Percentiles rank a stretch among this genome's conserved stretches.
Evolutionary conservation across 2,329 filamentous ascomycete species (phyloP).

Genomic region (Colletotrichum neosansevieriae): DNA sequence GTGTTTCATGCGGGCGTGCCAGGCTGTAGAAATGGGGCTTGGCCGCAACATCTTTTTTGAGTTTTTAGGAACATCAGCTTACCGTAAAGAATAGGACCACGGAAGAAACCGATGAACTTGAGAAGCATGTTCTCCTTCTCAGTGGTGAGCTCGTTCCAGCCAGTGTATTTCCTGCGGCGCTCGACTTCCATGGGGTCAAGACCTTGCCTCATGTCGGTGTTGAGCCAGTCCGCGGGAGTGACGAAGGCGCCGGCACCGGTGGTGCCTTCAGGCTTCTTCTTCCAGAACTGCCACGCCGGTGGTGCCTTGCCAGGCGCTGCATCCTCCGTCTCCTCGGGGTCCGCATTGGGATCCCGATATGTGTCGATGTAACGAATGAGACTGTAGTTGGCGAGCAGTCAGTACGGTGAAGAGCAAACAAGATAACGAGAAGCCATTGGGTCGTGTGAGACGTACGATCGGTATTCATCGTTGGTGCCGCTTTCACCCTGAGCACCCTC

Average conservation of each 20-base stretch:
- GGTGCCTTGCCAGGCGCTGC: conserved; percentile 43
- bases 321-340: conserved; percentile 48
- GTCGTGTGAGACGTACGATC: conserved; percentile 35
- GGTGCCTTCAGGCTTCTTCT: conserved; percentile 42
- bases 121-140: conserved; percentile 82
- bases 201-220: conserved; percentile 75
- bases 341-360: conserved; percentile 51
- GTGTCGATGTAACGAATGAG: conserved; percentile 51
- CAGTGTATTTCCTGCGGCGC: conserved; percentile 72
- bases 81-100: conserved; percentile 82
- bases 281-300: conserved; percentile 54
- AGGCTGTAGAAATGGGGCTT: conserved; percentile 7
- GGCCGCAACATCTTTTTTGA: not conserved
- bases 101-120: conserved; percentile 82
- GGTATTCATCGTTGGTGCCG: conserved; percentile 38
- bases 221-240: conserved; percentile 76
- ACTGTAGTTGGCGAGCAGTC: conserved; percentile 12
- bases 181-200: conserved; percentile 71
- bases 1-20: conserved; percentile 36
- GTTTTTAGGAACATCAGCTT: conserved; percentile 50
- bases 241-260: conserved; percentile 51
- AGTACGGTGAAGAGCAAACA: not conserved
- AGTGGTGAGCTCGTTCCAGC: conserved; percentile 78
- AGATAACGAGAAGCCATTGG: not conserved
- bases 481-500: conserved; percentile 34